Percentiles rank a stretch among this genome's conserved stretches.
These are phyloP conservation scores for Aspergillus caelatus DNA, from an alignment of 2,329 filamentous ascomycete species.

Conservation along the genomic window DNA sequence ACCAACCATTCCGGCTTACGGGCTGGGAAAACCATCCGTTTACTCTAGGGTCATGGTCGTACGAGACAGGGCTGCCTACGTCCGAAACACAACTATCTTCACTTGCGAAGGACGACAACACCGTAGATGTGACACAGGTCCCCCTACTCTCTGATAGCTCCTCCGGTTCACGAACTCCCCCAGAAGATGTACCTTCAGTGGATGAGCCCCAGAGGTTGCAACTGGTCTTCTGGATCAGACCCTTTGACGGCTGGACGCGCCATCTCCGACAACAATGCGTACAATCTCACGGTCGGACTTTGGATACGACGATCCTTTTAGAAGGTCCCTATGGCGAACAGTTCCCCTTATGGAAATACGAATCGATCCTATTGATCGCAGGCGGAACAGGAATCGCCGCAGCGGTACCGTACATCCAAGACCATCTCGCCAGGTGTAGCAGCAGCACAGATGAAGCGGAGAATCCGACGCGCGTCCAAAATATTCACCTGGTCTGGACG, in stretches of 20 bases:
- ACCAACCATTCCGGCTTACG: constrained; percentile 47
- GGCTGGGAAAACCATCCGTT: constrained; percentile 59
- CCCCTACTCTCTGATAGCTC: constrained; percentile 29
- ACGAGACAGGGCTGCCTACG: constrained; percentile 11
- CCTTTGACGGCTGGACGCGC: constrained; percentile 55
- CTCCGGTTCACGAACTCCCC: neutral
- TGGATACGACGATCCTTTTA: constrained; percentile 44
- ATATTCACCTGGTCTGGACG: constrained; percentile 41
- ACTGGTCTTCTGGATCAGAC: constrained; percentile 54
- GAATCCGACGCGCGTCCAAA: constrained; percentile 21
- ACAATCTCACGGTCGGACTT: constrained; percentile 24
- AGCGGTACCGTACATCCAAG: constrained; percentile 51
- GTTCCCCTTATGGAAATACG: constrained; percentile 46
- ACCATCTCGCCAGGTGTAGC: constrained; percentile 29
- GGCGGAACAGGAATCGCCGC: constrained; percentile 37
- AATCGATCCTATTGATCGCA: constrained; percentile 57
- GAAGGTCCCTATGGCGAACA: constrained; percentile 55
- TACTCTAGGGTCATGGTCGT: constrained; percentile 42
- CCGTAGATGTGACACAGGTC: constrained; percentile 22
- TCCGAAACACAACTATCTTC: neutral
- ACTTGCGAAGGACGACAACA: constrained; percentile 10
- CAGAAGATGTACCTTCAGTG: neutral
- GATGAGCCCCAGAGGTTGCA: constrained; percentile 21
- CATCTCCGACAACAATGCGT: constrained; percentile 45
- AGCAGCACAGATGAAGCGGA: constrained; percentile 8